Percentiles rank a stretch among this genome's conserved stretches.
Evolutionary conservation across 495 filamentous ascomycete species (phyloP).

Genomic region (Penicillium egyptiacum): DNA sequence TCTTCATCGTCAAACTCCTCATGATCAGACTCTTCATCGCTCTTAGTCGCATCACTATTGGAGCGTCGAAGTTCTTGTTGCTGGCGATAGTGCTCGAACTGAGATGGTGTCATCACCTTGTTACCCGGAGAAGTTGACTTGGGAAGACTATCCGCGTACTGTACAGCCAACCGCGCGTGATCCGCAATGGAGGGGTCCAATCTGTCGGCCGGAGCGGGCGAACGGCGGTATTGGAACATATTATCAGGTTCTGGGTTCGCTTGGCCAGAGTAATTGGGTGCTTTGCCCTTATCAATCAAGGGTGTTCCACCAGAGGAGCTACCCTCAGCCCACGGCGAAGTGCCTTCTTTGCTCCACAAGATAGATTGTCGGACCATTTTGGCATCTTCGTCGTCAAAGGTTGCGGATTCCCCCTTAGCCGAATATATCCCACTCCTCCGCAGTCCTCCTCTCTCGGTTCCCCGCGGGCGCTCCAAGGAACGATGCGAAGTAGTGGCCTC

Average conservation of each 20-base stretch:
- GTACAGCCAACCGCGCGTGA: slow-evolving; percentile 54
- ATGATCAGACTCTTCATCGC: slow-evolving; percentile 47
- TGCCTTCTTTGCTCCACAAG: slow-evolving; percentile 37
- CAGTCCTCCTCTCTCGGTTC: slow-evolving; percentile 39
- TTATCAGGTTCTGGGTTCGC: slow-evolving; percentile 20
- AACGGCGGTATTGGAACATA: slow-evolving; percentile 24
- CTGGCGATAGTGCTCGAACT: slow-evolving; percentile 80
- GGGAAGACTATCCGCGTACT: slow-evolving; percentile 45
- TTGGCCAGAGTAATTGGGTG: slow-evolving; percentile 11
- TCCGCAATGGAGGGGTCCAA: slow-evolving; percentile 54
- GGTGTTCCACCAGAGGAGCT: slow-evolving; percentile 44
- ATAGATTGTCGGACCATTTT: slow-evolving; percentile 64
- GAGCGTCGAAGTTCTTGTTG: slow-evolving; percentile 69
- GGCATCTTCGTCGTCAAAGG: slow-evolving; percentile 67
- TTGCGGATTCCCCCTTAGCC: slow-evolving; percentile 43
- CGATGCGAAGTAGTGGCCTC: slow-evolving; percentile 40
- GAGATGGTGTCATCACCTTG: slow-evolving; percentile 86
- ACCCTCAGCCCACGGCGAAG: slow-evolving; percentile 31
- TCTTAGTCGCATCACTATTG: slow-evolving; percentile 48
- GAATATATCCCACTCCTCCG: slow-evolving; percentile 50
- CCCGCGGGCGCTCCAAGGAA: slow-evolving; percentile 33
- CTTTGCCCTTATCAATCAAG: slow-evolving; percentile 45
- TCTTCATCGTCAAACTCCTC: slow-evolving; percentile 80
- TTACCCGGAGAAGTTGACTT: slow-evolving; percentile 47
- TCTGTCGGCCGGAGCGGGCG: slow-evolving; percentile 39